Evolutionary conservation across 2,329 filamentous ascomycete species (phyloP).

Genomic region (Byssoonygena ceratinophila): DNA sequence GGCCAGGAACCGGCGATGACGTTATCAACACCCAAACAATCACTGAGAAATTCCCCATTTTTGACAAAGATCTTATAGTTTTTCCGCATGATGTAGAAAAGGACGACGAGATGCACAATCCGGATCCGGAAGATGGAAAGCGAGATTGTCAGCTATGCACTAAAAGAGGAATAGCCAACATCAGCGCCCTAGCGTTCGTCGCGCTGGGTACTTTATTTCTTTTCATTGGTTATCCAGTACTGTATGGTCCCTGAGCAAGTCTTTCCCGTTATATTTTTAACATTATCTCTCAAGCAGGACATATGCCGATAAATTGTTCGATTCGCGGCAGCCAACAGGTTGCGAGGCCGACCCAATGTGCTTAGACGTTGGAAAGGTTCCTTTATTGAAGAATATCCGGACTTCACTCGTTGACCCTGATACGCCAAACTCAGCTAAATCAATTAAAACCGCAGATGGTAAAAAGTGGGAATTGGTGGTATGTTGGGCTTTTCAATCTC

Average conservation of each 20-base stretch:
- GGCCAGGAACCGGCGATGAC: slow-evolving; percentile 54
- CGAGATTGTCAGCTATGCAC: slow-evolving; percentile 56
- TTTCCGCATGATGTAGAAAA: slow-evolving; percentile 65
- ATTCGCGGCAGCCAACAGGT: slow-evolving; percentile 16
- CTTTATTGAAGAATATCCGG: slow-evolving; percentile 51
- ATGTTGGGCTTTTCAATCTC: slow-evolving; percentile 20
- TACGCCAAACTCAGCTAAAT: slow-evolving; percentile 49
- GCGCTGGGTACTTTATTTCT: slow-evolving; percentile 51
- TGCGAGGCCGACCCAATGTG: slow-evolving; percentile 38
- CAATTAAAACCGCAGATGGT: slow-evolving; percentile 49
- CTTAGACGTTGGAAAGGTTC: slow-evolving; percentile 40
- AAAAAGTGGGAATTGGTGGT: slow-evolving; percentile 54
- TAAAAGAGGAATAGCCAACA: slow-evolving; percentile 52
- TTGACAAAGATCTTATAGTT: slow-evolving; percentile 54
- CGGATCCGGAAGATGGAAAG: slow-evolving; percentile 52
- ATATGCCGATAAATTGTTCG: neutral
- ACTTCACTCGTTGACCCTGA: slow-evolving; percentile 55
- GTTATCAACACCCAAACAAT: slow-evolving; percentile 61
- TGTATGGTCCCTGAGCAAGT: slow-evolving; percentile 42
- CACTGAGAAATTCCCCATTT: slow-evolving; percentile 63
- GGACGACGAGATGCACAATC: slow-evolving; percentile 62
- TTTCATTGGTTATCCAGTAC: slow-evolving; percentile 59
- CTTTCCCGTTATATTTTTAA: neutral
- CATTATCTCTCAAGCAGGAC: neutral
- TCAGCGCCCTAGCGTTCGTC: slow-evolving; percentile 53